Percentiles rank a stretch among this genome's conserved stretches.
phyloP scores from a whole-genome alignment of 2,329 filamentous ascomycete species.

The Beauveria australis region DNA sequence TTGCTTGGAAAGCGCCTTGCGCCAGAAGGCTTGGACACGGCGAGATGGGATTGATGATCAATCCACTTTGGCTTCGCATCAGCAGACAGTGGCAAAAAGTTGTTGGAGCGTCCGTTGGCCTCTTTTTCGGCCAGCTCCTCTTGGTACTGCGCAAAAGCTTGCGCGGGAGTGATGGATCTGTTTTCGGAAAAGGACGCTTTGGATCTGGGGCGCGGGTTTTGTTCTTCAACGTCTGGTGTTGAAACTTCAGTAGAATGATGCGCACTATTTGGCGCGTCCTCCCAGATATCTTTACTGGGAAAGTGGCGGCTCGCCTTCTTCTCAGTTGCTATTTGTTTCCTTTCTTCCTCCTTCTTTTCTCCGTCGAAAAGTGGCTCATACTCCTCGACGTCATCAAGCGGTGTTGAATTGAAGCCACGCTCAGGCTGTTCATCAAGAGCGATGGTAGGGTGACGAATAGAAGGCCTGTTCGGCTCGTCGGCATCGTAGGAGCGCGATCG shows the following conservation, averaged over 20 bases:
- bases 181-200: constrained; percentile 20
- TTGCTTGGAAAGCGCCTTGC: constrained; percentile 77
- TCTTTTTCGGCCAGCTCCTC: constrained; percentile 35
- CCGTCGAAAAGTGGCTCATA: constrained; percentile 93
- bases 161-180: constrained; percentile 47
- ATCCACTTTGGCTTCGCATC: constrained; percentile 35
- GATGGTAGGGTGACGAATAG: constrained; percentile 55
- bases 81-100: constrained; percentile 19
- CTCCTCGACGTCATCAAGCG: constrained; percentile 80
- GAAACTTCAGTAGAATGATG: constrained; percentile 75
- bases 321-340: constrained; percentile 30
- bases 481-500: constrained; percentile 34
- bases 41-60: constrained; percentile 40
- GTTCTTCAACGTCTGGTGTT: constrained; percentile 52
- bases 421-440: constrained; percentile 47
- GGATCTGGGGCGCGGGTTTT: constrained; percentile 30
- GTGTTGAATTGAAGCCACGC: constrained; percentile 52
- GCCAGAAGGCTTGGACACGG: constrained; percentile 43
- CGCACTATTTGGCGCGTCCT: constrained; percentile 83
- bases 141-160: constrained; percentile 58
- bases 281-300: constrained; percentile 94
- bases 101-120: constrained; percentile 21
- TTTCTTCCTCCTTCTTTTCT: constrained; percentile 48
- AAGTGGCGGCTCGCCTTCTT: constrained; percentile 61
- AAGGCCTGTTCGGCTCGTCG: constrained; percentile 52